A percentile compares a stretch with the other conserved stretches of the same genome.
phyloP scores from a whole-genome alignment of 1,139 yeast species.

The Candida sp. region DNA sequence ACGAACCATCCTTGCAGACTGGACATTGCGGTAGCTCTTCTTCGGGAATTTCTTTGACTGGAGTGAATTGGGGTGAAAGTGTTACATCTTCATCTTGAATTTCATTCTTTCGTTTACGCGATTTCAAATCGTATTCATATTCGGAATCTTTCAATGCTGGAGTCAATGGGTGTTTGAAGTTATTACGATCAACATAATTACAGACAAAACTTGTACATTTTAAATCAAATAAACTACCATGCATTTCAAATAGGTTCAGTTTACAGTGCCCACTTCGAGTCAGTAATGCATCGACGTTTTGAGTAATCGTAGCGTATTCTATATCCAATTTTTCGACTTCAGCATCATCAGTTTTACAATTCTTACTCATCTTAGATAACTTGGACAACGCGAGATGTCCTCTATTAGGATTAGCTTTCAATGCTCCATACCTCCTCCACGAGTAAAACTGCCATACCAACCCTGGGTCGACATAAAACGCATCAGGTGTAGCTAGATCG shows the following conservation, averaged over 20 bases:
- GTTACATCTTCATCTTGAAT: constrained; percentile 3
- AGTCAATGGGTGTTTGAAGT: constrained; percentile 61
- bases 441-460: constrained; percentile 89
- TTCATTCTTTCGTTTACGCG: constrained; percentile 12
- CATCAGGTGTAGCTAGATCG: constrained; percentile 89
- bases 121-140: constrained; percentile 19
- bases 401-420: constrained; percentile 63
- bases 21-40: constrained; percentile 77
- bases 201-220: constrained; percentile 77
- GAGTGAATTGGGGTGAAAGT: constrained; percentile 44
- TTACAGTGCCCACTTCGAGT: constrained; percentile 60
- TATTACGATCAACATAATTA: constrained; percentile 51
- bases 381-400: constrained; percentile 73
- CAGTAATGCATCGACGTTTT: constrained; percentile 78
- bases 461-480: constrained; percentile 78
- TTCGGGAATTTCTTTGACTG: constrained; percentile 44
- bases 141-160: constrained; percentile 47
- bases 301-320: constrained; percentile 66
- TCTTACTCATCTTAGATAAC: constrained; percentile 20
- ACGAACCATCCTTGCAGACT: constrained; percentile 41
- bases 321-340: constrained; percentile 4
- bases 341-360: constrained; percentile 3
- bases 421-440: constrained; percentile 61
- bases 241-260: constrained; percentile 57
- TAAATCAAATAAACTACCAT: constrained; percentile 73